Percentiles rank a stretch among this genome's conserved stretches.
Conservation (phyloP, 208 protist genomes). For the Balamuthia mandrillaris region DNA sequence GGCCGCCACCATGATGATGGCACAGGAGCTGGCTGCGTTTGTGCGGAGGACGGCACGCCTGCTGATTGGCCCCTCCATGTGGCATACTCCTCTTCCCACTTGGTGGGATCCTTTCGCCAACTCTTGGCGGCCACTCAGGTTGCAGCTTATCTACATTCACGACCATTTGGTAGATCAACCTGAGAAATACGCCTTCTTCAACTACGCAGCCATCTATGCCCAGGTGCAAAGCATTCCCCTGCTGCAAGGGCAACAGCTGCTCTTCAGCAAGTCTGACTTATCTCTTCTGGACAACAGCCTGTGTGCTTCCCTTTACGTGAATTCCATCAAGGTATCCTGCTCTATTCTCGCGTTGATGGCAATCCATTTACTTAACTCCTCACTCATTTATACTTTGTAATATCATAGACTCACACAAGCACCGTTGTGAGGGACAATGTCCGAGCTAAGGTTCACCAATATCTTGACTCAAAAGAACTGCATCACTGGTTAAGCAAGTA, state of each 20-base stretch:
- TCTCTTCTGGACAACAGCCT: background rate
- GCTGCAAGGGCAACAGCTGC: too few relatives aligned
- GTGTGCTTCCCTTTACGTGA: background rate
- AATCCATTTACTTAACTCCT: background rate
- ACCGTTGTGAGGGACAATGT: background rate
- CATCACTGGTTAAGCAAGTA: background rate
- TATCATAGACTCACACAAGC: background rate
- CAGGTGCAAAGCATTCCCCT: too few relatives aligned
- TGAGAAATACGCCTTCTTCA: background rate
- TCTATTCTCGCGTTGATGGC: too few relatives aligned
- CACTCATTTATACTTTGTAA: background rate
- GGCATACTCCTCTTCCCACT: too few relatives aligned
- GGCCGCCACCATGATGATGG: too few relatives aligned
- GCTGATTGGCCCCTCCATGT: background rate
- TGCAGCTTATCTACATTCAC: background rate
- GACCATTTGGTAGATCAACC: background rate
- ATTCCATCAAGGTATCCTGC: background rate
- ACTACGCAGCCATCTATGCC: too few relatives aligned
- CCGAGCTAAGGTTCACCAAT: background rate
- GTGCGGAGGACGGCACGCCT: too few relatives aligned
- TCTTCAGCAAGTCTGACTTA: background rate
- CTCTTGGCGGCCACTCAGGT: too few relatives aligned
- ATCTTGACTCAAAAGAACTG: conserved; percentile 3
- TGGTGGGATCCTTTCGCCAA: too few relatives aligned
- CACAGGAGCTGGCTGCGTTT: too few relatives aligned